Conservation (phyloP, 768 basidiomycete species). For the Lactifluus piperatus region DNA sequence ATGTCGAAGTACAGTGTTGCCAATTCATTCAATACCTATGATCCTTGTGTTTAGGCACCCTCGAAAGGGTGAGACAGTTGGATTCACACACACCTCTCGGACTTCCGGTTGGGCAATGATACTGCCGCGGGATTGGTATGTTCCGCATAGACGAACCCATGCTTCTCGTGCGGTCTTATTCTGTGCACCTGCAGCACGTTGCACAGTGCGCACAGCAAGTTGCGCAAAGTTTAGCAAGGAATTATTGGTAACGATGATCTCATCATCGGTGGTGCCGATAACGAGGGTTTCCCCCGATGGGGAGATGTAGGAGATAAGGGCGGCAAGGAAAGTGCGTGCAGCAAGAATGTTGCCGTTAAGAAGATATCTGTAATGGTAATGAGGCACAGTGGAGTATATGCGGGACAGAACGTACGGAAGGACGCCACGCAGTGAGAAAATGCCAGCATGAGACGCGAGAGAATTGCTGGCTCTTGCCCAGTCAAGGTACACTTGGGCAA, state of each 20-base stretch:
- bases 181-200: conserved; percentile 73
- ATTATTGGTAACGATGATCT: conserved; percentile 69
- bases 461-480: conserved; percentile 51
- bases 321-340: conserved; percentile 84
- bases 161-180: conserved; percentile 68
- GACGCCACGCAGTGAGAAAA: conserved; percentile 77
- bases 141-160: conserved; percentile 79
- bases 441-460: conserved; percentile 34
- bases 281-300: conserved; percentile 34
- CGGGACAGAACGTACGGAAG: conserved; percentile 57
- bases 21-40: conserved; percentile 59
- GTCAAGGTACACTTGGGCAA: conserved; percentile 80
- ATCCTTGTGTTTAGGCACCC: not conserved
- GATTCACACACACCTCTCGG: conserved; percentile 26
- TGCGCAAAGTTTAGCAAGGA: conserved; percentile 82
- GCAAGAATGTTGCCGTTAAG: conserved; percentile 87
- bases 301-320: conserved; percentile 60
- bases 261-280: conserved; percentile 36
- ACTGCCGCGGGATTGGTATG: conserved; percentile 70
- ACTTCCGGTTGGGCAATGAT: conserved; percentile 52
- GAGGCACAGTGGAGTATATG: conserved; percentile 2
- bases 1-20: conserved; percentile 80
- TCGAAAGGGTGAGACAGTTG: not conserved
- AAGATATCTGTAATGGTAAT: conserved; percentile 46
- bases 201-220: conserved; percentile 80